These are phyloP conservation scores for Musa acuminata DNA, from an alignment of 176 grass and related monocot genomes.

Conservation along the genomic window DNA sequence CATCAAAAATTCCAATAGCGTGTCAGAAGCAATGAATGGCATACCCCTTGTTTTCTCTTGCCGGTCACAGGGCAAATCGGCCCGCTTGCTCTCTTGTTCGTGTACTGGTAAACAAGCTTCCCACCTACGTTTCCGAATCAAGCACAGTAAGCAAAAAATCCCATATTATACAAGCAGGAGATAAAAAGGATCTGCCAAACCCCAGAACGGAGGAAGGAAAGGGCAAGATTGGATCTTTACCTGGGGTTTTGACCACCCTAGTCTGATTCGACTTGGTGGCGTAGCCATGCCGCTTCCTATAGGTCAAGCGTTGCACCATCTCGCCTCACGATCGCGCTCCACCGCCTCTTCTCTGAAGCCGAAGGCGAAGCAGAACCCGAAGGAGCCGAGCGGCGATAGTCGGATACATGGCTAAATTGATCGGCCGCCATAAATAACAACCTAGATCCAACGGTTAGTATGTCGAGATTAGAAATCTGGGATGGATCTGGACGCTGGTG, in stretches of 20 bases:
- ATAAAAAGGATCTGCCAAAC: not conserved
- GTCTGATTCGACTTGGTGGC: constrained; percentile 69
- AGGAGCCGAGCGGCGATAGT: not conserved
- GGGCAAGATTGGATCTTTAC: constrained; percentile 3
- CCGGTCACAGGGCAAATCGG: not conserved
- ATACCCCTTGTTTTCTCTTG: constrained; percentile 7
- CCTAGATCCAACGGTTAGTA: not conserved
- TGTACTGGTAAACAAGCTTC: not conserved
- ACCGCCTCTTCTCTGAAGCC: not conserved
- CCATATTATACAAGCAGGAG: not conserved
- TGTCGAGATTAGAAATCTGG: no score
- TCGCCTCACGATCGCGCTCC: not conserved
- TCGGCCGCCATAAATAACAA: not conserved
- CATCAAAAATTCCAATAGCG: no score
- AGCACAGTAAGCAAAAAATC: not conserved
- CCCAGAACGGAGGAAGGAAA: no score
- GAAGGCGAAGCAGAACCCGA: not conserved
- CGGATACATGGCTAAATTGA: not conserved
- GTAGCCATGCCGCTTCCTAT: constrained; percentile 62
- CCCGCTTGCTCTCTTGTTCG: not conserved
- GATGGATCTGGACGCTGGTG: no score
- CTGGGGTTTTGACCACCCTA: constrained; percentile 61
- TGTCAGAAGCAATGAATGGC: not conserved
- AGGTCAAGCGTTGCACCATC: constrained; percentile 78
- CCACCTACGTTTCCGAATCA: not conserved